Evolutionary conservation across 148 eudicot species (phyloP), one percentile per base, ranked within the genome.

Genomic region (Rhododendron mucronatum): DNA sequence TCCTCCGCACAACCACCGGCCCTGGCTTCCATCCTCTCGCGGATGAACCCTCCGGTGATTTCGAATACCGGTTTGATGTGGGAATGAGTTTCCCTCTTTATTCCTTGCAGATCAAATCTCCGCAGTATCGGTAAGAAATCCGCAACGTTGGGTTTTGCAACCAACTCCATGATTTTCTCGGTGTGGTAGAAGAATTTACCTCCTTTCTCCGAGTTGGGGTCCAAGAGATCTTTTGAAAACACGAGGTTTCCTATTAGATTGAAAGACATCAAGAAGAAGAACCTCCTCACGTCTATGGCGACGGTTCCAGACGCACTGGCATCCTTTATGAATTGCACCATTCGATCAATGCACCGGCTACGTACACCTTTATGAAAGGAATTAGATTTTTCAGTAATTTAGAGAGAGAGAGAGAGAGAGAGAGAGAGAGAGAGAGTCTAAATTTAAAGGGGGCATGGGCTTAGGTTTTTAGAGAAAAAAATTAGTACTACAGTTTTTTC

Each of bases 121-220:
- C 86, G 84, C 5, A 89, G 85, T 74, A 86, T 57, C 0, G 94
- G 92, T 47, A 90, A 88, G 48, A 86, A 90, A 82, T 92, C 94
- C 0, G 89, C 92, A 18, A 88, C 84, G 30, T 90, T 92, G 45
- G 94, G 90, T 75, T 84, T 88, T 1, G 91, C 94, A 3, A 87
- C 87, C 48, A 76, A 83, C 83, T 87, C 85, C 82, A 61, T 87
- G 8, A 87, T 82, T 37, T 78, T 61, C 26, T 81, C 73, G 3
- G 78, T 78, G 45, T 87, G 88, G 85, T 83, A 61, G 63, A 87
- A 83, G 51, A 87, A 87, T 39, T 77, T 30, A 4, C 53, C 83
- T 13, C 88, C 88, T 61, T 50, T 83, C 44, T 87, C 83, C 3
- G 88, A 87, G 61, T 61, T 83, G 3, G 83, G 59, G 39, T 87